These are phyloP conservation scores for Stachybotrys chlorohalonatus DNA, from an alignment of 2,329 filamentous ascomycete species.

Conservation along the genomic window DNA sequence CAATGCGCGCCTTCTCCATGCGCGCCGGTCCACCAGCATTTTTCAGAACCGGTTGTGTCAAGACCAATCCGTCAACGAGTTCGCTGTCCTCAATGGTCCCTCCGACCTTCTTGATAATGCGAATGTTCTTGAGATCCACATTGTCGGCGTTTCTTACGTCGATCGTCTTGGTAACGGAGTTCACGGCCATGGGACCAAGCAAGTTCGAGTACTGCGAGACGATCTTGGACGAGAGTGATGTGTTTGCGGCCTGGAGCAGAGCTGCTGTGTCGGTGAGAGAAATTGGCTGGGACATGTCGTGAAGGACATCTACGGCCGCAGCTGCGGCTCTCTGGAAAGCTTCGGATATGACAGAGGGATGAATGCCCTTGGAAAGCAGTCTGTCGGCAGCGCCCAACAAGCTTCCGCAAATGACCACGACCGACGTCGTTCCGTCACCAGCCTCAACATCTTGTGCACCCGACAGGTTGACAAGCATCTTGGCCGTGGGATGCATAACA, in stretches of 20 bases:
- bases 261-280: conserved; percentile 79
- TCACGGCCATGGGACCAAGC: conserved; percentile 95
- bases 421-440: conserved; percentile 95
- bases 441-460: conserved; percentile 97
- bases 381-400: conserved; percentile 88
- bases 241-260: conserved; percentile 92
- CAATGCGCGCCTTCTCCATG: conserved; percentile 97
- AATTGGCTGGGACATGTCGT: conserved; percentile 94
- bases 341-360: conserved; percentile 96
- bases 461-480: conserved; percentile 97
- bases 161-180: conserved; percentile 91
- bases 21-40: conserved; percentile 80
- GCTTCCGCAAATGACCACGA: conserved; percentile 95
- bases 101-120: conserved; percentile 94
- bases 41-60: conserved; percentile 91
- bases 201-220: conserved; percentile 94
- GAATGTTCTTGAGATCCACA: conserved; percentile 91
- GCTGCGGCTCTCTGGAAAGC: conserved; percentile 91
- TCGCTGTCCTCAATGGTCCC: conserved; percentile 98
- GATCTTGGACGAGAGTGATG: conserved; percentile 95
- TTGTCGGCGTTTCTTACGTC: conserved; percentile 94
- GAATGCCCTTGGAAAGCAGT: conserved; percentile 84
- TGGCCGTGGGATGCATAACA: conserved; percentile 98
- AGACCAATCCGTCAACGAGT: conserved; percentile 86
- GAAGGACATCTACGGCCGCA: conserved; percentile 79